phyloP scores from a whole-genome alignment of 495 filamentous ascomycete genomes.

The Clavariopsis aquatica region DNA sequence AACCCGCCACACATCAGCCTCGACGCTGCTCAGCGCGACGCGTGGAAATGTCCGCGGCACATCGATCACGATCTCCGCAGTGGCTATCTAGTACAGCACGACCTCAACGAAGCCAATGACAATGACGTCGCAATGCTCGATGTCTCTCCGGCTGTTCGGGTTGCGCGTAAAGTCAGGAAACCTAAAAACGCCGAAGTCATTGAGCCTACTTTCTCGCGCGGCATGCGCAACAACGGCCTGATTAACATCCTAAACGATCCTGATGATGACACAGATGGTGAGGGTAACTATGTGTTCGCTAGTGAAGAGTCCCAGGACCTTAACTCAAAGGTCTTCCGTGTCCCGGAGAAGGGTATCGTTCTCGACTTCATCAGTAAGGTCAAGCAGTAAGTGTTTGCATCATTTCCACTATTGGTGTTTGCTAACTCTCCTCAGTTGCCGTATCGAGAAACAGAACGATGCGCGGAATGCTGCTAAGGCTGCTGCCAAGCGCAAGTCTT shows the following conservation, averaged over 20 bases:
- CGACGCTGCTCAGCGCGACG: slow-evolving; percentile 55
- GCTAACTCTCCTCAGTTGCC: slow-evolving; percentile 11
- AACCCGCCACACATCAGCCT: slow-evolving; percentile 60
- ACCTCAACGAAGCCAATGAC: slow-evolving; percentile 16
- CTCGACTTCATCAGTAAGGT: slow-evolving; percentile 70
- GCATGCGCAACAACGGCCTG: slow-evolving; percentile 70
- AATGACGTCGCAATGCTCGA: slow-evolving; percentile 13
- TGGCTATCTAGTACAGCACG: slow-evolving; percentile 24
- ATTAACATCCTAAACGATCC: slow-evolving; percentile 73
- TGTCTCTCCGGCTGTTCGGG: slow-evolving; percentile 23
- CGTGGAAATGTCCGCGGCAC: slow-evolving; percentile 90
- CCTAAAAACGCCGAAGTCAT: slow-evolving; percentile 55
- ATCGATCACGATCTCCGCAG: slow-evolving; percentile 58
- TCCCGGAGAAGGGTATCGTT: slow-evolving; percentile 74
- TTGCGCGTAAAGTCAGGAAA: slow-evolving; percentile 51
- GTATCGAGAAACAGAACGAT: slow-evolving; percentile 15
- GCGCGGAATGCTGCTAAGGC: slow-evolving; percentile 10
- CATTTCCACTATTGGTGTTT: neutral
- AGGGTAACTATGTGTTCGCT: slow-evolving; percentile 39
- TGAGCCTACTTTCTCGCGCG: slow-evolving; percentile 54
- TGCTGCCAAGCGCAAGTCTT: slow-evolving; percentile 15
- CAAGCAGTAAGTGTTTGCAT: slow-evolving; percentile 39
- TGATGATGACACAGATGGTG: slow-evolving; percentile 57
- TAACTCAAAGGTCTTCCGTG: slow-evolving; percentile 56
- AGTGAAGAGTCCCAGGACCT: slow-evolving; percentile 57